Evolutionary conservation across 371 early-diverging fungal species (phyloP), one percentile per base, ranked within the genome.

Genomic region (Rhizopus arrhizus): DNA sequence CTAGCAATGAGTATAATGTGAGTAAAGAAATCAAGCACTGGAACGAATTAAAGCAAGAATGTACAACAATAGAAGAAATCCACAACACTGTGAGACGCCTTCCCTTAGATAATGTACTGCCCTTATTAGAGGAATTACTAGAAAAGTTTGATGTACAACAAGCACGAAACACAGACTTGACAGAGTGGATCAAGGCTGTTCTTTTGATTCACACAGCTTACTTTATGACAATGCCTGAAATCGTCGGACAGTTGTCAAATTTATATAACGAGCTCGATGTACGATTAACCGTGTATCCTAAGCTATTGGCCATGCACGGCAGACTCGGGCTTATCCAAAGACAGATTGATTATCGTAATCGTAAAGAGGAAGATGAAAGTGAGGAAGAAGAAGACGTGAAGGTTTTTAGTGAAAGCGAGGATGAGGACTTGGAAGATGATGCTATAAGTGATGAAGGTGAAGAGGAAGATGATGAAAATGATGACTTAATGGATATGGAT

Each of bases 151-250:
- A 66, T 42, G 58, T 52, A 3, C 60, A 68, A 29, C 52, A 52
- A 6, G 51, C 64, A 35, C 56, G 64, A 22, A 57, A 63, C 28
- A 60, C 68, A n/a, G 62, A 53, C 10, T 45, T 63, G 64, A 65
- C 89, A 38, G 85, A 85, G 65, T 92, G 92, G 92, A 73, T 92
- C 55, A 85, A 88, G 55, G 81, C 85, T 5, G 73, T 86, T 7
- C 64, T 91, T 33, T 57, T 87, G 46, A 75, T 79, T 33, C 92
- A 92, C 63, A 82, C 85, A 41, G 77, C 83, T 10, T 88, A 85
- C 65, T 62, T 88, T 66, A 83, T 84, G 83, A 77, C 84, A 3
- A 42, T 64, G 15, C 88, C 89, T 2, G 77, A 82, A 34, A 62
- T 88, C 53, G 81, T 84, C 38, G 58, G 63, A 53, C 77, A 79